Evolutionary conservation across 805 yeast species (phyloP), one percentile per base, ranked within the genome.

Genomic region (Cyberlindnera suaveolens): DNA sequence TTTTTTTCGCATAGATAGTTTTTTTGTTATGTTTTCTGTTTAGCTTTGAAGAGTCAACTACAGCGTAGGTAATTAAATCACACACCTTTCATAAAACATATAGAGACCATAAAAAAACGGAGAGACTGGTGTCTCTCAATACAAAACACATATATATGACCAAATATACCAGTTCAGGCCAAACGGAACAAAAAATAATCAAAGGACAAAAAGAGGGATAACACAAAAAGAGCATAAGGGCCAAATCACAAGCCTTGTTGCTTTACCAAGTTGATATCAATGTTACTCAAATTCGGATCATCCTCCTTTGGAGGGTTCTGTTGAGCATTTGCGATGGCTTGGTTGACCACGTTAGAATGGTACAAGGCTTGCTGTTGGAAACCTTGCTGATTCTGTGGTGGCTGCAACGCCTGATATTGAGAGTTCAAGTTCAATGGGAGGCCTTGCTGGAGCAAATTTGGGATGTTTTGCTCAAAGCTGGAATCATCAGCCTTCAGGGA

Each of bases 401-500:
- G 48, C 10, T 47, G 50, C 14, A 34, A 30, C 3, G 48, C 16
- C 26, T 36, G 44, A 41, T 42, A 46, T 29, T 40, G 48, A 11
- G 38, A 13, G 36, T 26, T 34, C 17, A 42, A n/a, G 31, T 17
- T 34, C 37, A 47, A 11, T 26, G 50, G 49, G 5, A 47, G 23
- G 14, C 44, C 39, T 20, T 44, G 53, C 37, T 57, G 62, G 18
- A 56, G 36, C 16, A 57, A 20, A 17, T 48, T 51, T 33, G 62
- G 62, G 40, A 57, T 49, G 43, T 50, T 57, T 38, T 54, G 60
- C n/a, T 57, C 62, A 30, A 57, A 54, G 3, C 40, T 14, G 15
- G 32, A 3, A 19, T 39, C 45, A 15, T 37, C 49, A 10, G 42
- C 39, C 41, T 51, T 50, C 27, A 45, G 38, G 17, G 27, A 8